These are phyloP conservation scores for Linanthus parryae DNA, from an alignment of 148 eudicot genomes.

Conservation along the genomic window DNA sequence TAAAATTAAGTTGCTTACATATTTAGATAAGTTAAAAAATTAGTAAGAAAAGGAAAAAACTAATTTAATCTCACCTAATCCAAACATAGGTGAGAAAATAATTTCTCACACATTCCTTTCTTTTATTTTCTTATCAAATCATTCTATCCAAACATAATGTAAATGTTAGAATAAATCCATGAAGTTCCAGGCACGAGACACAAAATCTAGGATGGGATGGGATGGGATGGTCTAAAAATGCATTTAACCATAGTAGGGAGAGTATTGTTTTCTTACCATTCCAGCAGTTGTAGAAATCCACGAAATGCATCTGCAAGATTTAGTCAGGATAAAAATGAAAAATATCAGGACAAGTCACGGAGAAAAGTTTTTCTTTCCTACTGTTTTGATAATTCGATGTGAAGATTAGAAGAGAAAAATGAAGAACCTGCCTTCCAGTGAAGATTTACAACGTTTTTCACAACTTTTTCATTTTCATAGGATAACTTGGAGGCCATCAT, in stretches of 20 bases:
- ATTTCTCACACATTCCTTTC: too few relatives aligned
- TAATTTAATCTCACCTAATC: too few relatives aligned
- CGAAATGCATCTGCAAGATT: slow-evolving; percentile 46
- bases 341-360: background rate
- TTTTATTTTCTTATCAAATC: too few relatives aligned
- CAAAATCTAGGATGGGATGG: background rate
- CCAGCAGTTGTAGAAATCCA: slow-evolving; percentile 66
- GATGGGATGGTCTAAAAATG: background rate
- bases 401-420: background rate
- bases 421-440: slow-evolving; percentile 47
- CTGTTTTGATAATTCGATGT: background rate
- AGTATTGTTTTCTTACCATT: slow-evolving; percentile 40
- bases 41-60: too few relatives aligned
- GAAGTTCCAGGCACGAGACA: background rate
- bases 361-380: background rate
- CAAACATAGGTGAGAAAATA: too few relatives aligned
- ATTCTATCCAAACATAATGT: too few relatives aligned
- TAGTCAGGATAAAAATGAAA: slow-evolving; percentile 8
- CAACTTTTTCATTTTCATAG: slow-evolving; percentile 47
- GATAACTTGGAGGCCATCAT: slow-evolving; percentile 55
- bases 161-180: background rate
- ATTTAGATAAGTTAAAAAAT: too few relatives aligned
- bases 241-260: background rate
- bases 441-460: slow-evolving; percentile 33
- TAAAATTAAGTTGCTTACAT: too few relatives aligned